phyloP scores from a whole-genome alignment of 192 early-diverging fungal genomes.

The Kickxella alabastrina region DNA sequence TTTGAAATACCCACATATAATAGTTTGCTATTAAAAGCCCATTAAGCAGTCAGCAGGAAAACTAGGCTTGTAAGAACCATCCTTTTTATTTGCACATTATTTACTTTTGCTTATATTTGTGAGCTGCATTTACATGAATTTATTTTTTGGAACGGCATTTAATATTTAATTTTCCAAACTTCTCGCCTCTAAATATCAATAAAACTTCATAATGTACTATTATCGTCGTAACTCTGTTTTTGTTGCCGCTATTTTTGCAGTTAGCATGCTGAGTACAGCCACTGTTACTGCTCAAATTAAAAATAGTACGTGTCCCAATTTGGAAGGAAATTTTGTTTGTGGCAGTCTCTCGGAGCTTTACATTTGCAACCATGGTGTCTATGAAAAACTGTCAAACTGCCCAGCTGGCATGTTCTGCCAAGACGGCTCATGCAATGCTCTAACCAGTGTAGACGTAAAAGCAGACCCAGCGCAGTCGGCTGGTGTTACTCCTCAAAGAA shows the following conservation, averaged over 20 bases:
- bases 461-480: too few relatives aligned
- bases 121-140: too few relatives aligned
- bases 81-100: too few relatives aligned
- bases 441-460: too few relatives aligned
- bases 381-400: background rate
- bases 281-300: background rate
- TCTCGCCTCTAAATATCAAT: too few relatives aligned
- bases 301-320: background rate
- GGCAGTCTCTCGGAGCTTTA: background rate
- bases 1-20: too few relatives aligned
- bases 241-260: background rate
- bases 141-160: too few relatives aligned
- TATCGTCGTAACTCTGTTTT: background rate
- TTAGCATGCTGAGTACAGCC: background rate
- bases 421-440: background rate
- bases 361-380: constrained; percentile 4
- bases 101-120: constrained; percentile 4
- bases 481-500: background rate
- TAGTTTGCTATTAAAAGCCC: too few relatives aligned
- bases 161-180: background rate
- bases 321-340: background rate
- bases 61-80: too few relatives aligned
- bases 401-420: background rate
- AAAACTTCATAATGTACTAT: background rate
- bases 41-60: too few relatives aligned